A percentile compares a stretch with the other conserved stretches of the same genome.
Evolutionary conservation across 495 filamentous ascomycete species (phyloP).

Genomic region (Hypoxylon lienhwacheense): DNA sequence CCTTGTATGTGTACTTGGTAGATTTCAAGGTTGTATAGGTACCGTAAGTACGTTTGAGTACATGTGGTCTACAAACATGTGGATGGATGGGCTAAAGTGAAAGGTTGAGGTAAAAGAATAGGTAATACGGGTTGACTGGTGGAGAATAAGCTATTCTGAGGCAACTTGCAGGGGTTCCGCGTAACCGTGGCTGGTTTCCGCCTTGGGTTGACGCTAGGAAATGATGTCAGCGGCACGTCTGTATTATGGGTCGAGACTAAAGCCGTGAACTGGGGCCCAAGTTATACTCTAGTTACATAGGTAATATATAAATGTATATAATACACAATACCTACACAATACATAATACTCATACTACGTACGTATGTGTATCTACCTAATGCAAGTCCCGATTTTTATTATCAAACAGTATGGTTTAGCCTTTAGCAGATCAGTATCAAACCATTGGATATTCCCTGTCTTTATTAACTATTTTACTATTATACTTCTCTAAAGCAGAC

Average conservation of each 20-base stretch:
- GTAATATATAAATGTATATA: too few species aligned
- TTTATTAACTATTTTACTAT: too few species aligned
- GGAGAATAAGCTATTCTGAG: conserved; percentile 6
- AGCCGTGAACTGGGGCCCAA: background rate
- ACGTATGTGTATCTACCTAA: too few species aligned
- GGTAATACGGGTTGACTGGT: conserved; percentile 9
- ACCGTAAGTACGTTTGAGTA: conserved; percentile 14
- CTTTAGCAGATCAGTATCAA: conserved; percentile 33
- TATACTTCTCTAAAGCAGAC: background rate
- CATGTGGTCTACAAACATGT: conserved; percentile 24
- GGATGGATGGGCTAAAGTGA: conserved; percentile 7
- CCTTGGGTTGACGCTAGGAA: conserved; percentile 16
- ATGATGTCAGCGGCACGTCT: conserved; percentile 26
- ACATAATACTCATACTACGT: too few species aligned
- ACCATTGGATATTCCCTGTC: too few species aligned
- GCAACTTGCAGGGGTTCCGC: conserved; percentile 18
- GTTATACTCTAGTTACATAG: too few species aligned
- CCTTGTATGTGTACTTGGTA: conserved; percentile 1
- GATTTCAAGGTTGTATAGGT: background rate
- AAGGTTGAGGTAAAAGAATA: conserved; percentile 12
- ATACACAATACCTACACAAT: too few species aligned
- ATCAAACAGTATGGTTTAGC: too few species aligned
- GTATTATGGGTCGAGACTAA: conserved; percentile 7
- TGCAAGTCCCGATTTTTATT: conserved; percentile 25
- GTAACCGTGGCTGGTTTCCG: conserved; percentile 5